Evolutionary conservation across 192 early-diverging fungal genomes (phyloP).

Genomic region (Rhizoclosmatium globosum): DNA sequence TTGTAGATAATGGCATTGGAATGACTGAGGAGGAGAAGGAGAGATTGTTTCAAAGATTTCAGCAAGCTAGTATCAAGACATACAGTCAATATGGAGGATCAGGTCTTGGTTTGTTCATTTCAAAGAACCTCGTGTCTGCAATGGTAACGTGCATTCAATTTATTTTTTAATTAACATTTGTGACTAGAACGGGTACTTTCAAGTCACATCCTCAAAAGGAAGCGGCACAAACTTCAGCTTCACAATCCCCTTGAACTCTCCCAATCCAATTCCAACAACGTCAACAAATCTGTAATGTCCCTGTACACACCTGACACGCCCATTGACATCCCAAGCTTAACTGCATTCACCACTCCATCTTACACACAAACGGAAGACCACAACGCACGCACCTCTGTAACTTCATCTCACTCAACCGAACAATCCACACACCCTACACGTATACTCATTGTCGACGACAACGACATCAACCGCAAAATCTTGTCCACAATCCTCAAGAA

Average conservation of each 20-base stretch:
- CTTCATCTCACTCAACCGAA: neutral
- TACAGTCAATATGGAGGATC: conserved; percentile 48
- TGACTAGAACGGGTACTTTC: neutral
- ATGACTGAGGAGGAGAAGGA: conserved; percentile 55
- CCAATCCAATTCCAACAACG: neutral
- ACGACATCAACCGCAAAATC: conserved; percentile 65
- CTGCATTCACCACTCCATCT: no score
- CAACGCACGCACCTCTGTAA: neutral
- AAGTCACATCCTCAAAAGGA: conserved; percentile 5
- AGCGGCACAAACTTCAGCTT: conserved; percentile 6
- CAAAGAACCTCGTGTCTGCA: conserved; percentile 47
- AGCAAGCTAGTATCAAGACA: neutral
- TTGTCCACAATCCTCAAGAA: conserved; percentile 60
- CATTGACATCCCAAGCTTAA: no score
- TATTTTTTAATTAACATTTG: no score
- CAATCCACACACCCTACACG: neutral
- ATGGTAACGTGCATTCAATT: no score
- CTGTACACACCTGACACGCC: no score
- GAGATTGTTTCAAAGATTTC: conserved; percentile 46
- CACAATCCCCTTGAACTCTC: neutral
- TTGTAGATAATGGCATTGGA: conserved; percentile 56
- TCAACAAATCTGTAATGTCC: no score
- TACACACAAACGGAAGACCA: neutral
- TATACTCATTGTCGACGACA: conserved; percentile 50
- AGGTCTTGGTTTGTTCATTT: conserved; percentile 57